A percentile compares a stretch with the other conserved stretches of the same genome.
phyloP scores from a whole-genome alignment of 1,284 basidiomycete genomes.

The Ceratorhiza oryzae-sativae region DNA sequence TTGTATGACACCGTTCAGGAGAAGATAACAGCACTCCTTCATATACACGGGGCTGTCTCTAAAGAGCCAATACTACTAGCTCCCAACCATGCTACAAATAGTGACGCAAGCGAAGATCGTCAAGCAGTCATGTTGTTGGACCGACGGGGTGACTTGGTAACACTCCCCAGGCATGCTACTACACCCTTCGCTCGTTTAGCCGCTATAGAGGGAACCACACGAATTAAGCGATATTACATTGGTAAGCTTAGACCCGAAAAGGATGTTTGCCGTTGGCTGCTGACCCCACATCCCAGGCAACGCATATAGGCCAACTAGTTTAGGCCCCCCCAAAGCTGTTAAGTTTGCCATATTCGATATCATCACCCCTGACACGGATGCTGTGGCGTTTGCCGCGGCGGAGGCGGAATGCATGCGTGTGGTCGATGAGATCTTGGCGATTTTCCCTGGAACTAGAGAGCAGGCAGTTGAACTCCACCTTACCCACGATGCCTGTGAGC shows the following conservation, averaged over 20 bases:
- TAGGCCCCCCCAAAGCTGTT: constrained; percentile 70
- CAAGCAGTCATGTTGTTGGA: constrained; percentile 78
- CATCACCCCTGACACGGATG: constrained; percentile 71
- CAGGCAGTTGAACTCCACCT: constrained; percentile 28
- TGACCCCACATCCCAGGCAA: constrained; percentile 15
- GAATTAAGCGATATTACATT: constrained; percentile 92
- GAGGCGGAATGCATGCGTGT: constrained; percentile 74
- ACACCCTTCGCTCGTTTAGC: constrained; percentile 87
- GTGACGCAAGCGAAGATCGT: constrained; percentile 64
- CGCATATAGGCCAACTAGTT: constrained; percentile 28
- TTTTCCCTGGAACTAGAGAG: constrained; percentile 63
- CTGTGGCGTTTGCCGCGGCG: constrained; percentile 64
- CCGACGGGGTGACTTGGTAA: constrained; percentile 80
- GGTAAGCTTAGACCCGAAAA: constrained; percentile 53
- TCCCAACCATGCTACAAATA: constrained; percentile 65
- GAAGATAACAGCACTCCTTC: constrained; percentile 77
- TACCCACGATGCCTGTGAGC: constrained; percentile 27
- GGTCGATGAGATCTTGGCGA: constrained; percentile 67
- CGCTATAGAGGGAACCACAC: constrained; percentile 70
- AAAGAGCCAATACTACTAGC: constrained; percentile 84
- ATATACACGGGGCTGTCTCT: constrained; percentile 88
- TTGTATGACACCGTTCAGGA: constrained; percentile 81
- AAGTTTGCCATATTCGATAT: constrained; percentile 82
- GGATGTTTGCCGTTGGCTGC: neutral
- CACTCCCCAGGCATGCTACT: constrained; percentile 78